Evolutionary conservation across 257 asterid species (phyloP).

Genomic region (Nemophila menziesii): DNA sequence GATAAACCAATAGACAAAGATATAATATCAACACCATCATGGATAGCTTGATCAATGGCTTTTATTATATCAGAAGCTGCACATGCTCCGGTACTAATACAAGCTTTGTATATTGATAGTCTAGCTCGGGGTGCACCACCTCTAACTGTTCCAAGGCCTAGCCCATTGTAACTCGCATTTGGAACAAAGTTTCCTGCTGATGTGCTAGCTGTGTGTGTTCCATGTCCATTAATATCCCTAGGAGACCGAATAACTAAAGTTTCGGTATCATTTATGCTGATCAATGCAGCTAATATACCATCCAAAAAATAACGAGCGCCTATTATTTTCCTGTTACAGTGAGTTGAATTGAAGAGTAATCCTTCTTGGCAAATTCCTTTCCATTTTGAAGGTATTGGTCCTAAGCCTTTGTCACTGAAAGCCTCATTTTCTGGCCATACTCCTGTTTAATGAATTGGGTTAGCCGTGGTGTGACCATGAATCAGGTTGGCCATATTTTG

Average conservation of each 20-base stretch:
- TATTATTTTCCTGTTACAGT: slow-evolving; percentile 30
- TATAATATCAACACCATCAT: slow-evolving; percentile 28
- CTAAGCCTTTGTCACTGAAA: slow-evolving; percentile 19
- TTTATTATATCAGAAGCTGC: slow-evolving; percentile 19
- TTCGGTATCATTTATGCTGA: slow-evolving; percentile 4
- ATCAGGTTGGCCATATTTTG: neutral
- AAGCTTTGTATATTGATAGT: slow-evolving; percentile 26
- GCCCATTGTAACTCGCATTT: slow-evolving; percentile 18
- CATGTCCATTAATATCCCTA: slow-evolving; percentile 23
- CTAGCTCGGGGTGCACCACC: slow-evolving; percentile 35
- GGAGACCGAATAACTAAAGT: slow-evolving; percentile 22
- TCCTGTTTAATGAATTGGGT: slow-evolving; percentile 8
- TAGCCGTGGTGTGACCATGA: too few species aligned
- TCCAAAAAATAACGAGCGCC: slow-evolving; percentile 31
- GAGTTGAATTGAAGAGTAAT: slow-evolving; percentile 9
- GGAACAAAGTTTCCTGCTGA: slow-evolving; percentile 18
- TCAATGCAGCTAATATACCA: slow-evolving; percentile 12
- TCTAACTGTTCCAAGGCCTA: slow-evolving; percentile 21
- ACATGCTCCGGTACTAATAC: neutral
- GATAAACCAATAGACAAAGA: slow-evolving; percentile 16
- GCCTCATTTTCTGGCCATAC: slow-evolving; percentile 28
- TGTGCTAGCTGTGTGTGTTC: slow-evolving; percentile 18
- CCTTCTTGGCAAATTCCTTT: slow-evolving; percentile 28
- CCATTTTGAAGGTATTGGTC: slow-evolving; percentile 34
- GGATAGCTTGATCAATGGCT: slow-evolving; percentile 32